Evolutionary conservation across 495 filamentous ascomycete species (phyloP).

Genomic region (Podospora sp.): DNA sequence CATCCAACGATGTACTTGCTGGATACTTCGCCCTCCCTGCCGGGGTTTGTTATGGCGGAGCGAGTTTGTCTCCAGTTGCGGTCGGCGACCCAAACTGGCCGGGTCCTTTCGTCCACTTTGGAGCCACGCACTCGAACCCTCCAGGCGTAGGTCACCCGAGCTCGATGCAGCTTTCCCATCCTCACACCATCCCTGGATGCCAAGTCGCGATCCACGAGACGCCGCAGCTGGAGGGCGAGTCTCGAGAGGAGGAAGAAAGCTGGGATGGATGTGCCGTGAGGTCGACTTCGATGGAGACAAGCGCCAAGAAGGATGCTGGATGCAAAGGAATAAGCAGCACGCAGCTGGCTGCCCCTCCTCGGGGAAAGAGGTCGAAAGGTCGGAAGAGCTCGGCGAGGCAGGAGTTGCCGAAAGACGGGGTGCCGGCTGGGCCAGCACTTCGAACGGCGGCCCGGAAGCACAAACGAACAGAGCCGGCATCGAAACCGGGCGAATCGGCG

Average conservation of each 20-base stretch:
- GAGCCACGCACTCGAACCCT: not conserved
- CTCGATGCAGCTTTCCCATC: not conserved
- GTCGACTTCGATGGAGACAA: not conserved
- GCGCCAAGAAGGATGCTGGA: not conserved
- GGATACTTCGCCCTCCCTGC: not conserved
- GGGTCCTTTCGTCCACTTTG: not conserved
- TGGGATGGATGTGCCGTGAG: not conserved
- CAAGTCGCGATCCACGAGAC: not conserved
- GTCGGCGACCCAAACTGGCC: not conserved
- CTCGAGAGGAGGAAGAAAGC: not conserved
- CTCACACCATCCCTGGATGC: not conserved
- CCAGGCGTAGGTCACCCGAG: not conserved
- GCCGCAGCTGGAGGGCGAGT: not conserved
- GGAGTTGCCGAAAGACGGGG: not conserved
- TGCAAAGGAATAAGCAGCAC: not conserved
- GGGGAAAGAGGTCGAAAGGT: not conserved
- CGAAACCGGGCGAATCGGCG: conserved; percentile 24
- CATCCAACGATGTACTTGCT: not conserved
- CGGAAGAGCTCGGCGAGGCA: not conserved
- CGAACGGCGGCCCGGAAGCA: conserved; percentile 24
- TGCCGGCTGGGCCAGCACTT: not conserved
- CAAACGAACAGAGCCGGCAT: not conserved
- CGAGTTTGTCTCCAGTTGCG: not conserved
- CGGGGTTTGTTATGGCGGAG: not conserved
- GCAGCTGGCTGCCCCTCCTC: not conserved